Evolutionary conservation across 1,284 basidiomycete genomes (phyloP).

Genomic region (Kwoniella shivajii): DNA sequence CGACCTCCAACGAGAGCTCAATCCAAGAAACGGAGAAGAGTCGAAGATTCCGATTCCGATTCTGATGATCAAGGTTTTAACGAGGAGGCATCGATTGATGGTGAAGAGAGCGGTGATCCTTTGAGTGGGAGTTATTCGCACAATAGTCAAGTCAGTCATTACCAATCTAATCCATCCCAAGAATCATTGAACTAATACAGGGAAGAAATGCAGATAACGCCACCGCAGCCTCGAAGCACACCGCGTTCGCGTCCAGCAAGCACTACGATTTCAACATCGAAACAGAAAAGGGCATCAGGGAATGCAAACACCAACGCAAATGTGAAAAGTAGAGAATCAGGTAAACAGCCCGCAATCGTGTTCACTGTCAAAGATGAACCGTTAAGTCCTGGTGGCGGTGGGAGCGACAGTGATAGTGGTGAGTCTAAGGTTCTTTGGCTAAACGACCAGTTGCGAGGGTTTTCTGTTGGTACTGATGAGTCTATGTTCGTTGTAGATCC

Average conservation of each 20-base stretch:
- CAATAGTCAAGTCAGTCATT: background rate
- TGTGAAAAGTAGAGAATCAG: background rate
- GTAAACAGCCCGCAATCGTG: background rate
- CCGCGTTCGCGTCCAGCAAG: background rate
- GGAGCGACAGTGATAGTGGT: slow-evolving; percentile 20
- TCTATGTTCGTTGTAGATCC: slow-evolving; percentile 13
- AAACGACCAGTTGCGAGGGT: background rate
- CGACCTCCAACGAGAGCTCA: slow-evolving; percentile 8
- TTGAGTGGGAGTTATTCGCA: background rate
- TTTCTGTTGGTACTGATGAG: too few relatives aligned
- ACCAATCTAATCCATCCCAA: background rate
- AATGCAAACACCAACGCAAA: background rate
- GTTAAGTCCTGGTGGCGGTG: slow-evolving; percentile 7
- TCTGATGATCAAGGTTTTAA: background rate
- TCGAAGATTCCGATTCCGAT: slow-evolving; percentile 16
- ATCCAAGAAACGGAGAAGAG: slow-evolving; percentile 19
- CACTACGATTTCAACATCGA: background rate
- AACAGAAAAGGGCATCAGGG: too few relatives aligned
- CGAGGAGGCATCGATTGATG: background rate
- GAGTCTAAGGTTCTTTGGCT: background rate
- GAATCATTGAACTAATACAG: background rate
- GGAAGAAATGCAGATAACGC: background rate
- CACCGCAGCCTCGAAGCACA: background rate
- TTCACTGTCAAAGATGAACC: slow-evolving; percentile 22
- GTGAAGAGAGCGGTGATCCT: background rate